These are phyloP conservation scores for Betula pendula DNA, from an alignment of 306 rosid genomes.

Conservation along the genomic window DNA sequence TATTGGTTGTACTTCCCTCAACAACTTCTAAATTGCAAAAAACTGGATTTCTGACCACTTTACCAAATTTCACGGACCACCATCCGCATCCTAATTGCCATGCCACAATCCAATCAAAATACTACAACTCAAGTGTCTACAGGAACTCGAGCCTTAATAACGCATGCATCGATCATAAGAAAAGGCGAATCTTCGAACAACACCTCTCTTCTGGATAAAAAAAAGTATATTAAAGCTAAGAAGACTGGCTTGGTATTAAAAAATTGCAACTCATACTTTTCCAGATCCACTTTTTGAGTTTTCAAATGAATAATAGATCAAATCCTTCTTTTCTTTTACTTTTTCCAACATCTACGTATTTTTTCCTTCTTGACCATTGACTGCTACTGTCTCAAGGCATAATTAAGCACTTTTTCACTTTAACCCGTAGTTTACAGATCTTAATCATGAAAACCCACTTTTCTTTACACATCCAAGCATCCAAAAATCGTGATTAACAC, in stretches of 20 bases:
- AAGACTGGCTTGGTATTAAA: slow-evolving; percentile 1
- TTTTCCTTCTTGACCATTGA: slow-evolving; percentile 30
- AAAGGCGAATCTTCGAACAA: slow-evolving; percentile 10
- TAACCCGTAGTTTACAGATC: slow-evolving; percentile 28
- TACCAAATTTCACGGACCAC: slow-evolving; percentile 9
- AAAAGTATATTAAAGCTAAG: slow-evolving; percentile 12
- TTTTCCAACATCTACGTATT: not conserved
- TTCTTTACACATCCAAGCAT: slow-evolving; percentile 38
- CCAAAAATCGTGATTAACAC: slow-evolving; percentile 26
- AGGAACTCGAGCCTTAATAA: not conserved
- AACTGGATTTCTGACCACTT: slow-evolving; percentile 1
- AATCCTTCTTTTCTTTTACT: slow-evolving; percentile 22
- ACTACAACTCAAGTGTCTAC: not conserved
- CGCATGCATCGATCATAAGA: not conserved
- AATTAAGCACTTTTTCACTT: slow-evolving; percentile 33
- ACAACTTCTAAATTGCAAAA: slow-evolving; percentile 3
- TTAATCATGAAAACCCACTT: slow-evolving; percentile 45
- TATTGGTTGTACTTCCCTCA: not conserved
- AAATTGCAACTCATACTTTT: slow-evolving; percentile 26
- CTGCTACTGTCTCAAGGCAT: slow-evolving; percentile 16
- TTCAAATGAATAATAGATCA: slow-evolving; percentile 15
- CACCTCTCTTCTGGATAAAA: slow-evolving; percentile 16
- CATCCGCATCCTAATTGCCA: slow-evolving; percentile 6
- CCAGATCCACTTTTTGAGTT: slow-evolving; percentile 29
- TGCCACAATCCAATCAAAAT: slow-evolving; percentile 12